phyloP scores from a whole-genome alignment of 805 yeast genomes.

The Tetrapisispora fleetii region DNA sequence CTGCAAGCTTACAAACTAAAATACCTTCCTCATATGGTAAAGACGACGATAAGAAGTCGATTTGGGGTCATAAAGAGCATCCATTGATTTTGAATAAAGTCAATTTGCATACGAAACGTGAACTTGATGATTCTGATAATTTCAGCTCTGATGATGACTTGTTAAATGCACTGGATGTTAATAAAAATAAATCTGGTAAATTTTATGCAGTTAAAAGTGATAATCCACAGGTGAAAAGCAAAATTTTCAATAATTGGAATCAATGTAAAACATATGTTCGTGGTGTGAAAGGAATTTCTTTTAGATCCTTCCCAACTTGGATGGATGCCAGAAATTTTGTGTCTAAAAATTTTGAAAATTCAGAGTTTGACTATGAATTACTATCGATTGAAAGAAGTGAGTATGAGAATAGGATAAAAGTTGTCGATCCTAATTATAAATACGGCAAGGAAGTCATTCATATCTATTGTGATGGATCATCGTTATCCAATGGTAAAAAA shows the following conservation, averaged over 20 bases:
- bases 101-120: not conserved
- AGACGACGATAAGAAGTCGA: too few species aligned
- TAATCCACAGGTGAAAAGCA: conserved; percentile 18
- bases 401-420: conserved; percentile 6
- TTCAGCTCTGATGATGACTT: not conserved
- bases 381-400: conserved; percentile 10
- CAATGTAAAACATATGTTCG: conserved; percentile 26
- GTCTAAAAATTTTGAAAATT: conserved; percentile 3
- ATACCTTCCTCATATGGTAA: too few species aligned
- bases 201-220: conserved; percentile 30
- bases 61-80: too few species aligned
- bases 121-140: conserved; percentile 1
- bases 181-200: not conserved
- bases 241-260: conserved; percentile 26
- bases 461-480: conserved; percentile 75
- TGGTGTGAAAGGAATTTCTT: conserved; percentile 32
- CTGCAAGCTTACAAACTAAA: not conserved
- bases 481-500: conserved; percentile 45
- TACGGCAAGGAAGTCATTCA: not conserved
- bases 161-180: not conserved
- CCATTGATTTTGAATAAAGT: not conserved
- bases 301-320: conserved; percentile 33
- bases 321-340: conserved; percentile 29
- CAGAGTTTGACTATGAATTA: conserved; percentile 11
- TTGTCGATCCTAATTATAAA: not conserved